These are phyloP conservation scores for Fusarium citri DNA, from an alignment of 2,329 filamentous ascomycete species.

Conservation along the genomic window DNA sequence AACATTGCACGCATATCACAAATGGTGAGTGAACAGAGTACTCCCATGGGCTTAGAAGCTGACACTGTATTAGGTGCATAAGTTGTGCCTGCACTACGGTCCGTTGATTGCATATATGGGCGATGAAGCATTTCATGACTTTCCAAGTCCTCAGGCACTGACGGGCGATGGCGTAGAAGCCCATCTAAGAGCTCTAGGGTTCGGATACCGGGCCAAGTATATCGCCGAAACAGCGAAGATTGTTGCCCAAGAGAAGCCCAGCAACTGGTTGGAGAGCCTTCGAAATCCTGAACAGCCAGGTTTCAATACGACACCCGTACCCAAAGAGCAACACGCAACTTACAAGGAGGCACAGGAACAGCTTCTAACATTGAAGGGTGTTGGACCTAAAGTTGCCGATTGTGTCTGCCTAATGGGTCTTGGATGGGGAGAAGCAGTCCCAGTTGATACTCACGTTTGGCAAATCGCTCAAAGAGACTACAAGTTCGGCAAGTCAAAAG, in stretches of 20 bases:
- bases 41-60: not conserved
- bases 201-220: constrained; percentile 95
- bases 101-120: constrained; percentile 77
- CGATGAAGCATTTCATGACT: constrained; percentile 83
- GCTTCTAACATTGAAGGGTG: constrained; percentile 82
- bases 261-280: constrained; percentile 80
- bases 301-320: constrained; percentile 59
- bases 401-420: constrained; percentile 97
- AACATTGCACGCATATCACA: constrained; percentile 95
- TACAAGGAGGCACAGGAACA: constrained; percentile 85
- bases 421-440: constrained; percentile 94
- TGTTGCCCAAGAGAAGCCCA: constrained; percentile 73
- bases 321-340: constrained; percentile 64
- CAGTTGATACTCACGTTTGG: constrained; percentile 98
- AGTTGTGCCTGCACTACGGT: constrained; percentile 89
- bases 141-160: constrained; percentile 81
- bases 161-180: constrained; percentile 79
- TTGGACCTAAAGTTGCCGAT: constrained; percentile 96
- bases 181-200: constrained; percentile 84
- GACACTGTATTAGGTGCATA: constrained; percentile 70
- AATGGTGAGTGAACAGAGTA: constrained; percentile 71
- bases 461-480: constrained; percentile 98
- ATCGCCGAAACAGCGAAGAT: constrained; percentile 86
- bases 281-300: constrained; percentile 80
- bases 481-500: constrained; percentile 87